Evolutionary conservation across 495 filamentous ascomycete species (phyloP).

Genomic region (Penicillium robsamsonii): DNA sequence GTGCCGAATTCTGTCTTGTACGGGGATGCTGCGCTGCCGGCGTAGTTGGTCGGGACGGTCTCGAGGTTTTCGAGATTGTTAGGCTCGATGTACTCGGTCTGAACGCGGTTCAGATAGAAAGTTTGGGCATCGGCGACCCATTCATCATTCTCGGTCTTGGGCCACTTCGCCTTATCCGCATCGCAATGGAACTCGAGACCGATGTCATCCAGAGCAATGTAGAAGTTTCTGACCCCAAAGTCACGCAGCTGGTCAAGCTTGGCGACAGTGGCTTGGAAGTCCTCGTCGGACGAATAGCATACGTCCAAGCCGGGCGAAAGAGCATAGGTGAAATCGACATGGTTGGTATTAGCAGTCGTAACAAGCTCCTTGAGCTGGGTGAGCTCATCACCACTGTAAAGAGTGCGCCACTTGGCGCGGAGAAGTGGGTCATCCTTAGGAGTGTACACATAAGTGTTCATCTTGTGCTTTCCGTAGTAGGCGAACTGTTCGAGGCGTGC

Average conservation of each 20-base stretch:
- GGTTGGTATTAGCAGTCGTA: constrained; percentile 15
- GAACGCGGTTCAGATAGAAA: constrained; percentile 19
- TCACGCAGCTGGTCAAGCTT: constrained; percentile 17
- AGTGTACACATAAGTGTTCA: constrained; percentile 22
- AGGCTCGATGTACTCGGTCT: constrained; percentile 11
- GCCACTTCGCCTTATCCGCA: constrained; percentile 12
- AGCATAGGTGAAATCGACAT: constrained; percentile 20
- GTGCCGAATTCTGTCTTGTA: constrained; percentile 22
- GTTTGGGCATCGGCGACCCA: constrained; percentile 19
- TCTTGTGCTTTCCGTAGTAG: constrained; percentile 20
- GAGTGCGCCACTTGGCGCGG: constrained; percentile 17
- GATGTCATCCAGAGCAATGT: constrained; percentile 20
- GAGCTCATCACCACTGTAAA: constrained; percentile 12
- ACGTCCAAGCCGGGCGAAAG: constrained; percentile 16
- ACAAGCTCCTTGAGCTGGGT: constrained; percentile 16
- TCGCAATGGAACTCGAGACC: constrained; percentile 14
- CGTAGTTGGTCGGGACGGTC: constrained; percentile 19
- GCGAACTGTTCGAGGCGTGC: constrained; percentile 18
- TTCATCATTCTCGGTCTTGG: background rate
- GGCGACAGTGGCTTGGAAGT: constrained; percentile 14
- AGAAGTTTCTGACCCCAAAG: constrained; percentile 17
- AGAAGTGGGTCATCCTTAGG: constrained; percentile 20
- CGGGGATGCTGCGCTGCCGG: constrained; percentile 13
- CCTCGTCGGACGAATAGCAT: constrained; percentile 13
- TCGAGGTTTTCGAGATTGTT: constrained; percentile 16